These are phyloP conservation scores for Lathyrus aphaca DNA, from an alignment of 306 rosid species.

Conservation along the genomic window DNA sequence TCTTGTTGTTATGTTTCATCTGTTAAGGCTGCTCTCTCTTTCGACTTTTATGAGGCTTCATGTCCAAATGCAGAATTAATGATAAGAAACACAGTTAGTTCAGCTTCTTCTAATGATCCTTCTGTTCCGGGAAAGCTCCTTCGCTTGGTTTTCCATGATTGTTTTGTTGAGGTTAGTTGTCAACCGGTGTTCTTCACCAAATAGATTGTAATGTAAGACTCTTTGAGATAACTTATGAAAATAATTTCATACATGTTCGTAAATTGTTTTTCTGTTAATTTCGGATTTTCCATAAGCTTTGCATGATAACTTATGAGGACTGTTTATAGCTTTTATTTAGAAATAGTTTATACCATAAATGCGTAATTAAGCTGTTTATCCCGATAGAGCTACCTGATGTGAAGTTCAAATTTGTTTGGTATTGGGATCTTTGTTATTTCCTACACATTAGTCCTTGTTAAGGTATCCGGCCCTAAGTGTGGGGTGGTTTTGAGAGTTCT, in stretches of 20 bases:
- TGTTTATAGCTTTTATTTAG: not conserved
- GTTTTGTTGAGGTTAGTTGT: conserved; percentile 84
- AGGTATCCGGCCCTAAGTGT: not conserved
- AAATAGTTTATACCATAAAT: not conserved
- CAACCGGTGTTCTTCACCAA: not conserved
- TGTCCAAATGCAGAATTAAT: conserved; percentile 81
- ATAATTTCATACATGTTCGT: not conserved
- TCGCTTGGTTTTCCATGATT: conserved; percentile 90
- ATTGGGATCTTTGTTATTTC: not conserved
- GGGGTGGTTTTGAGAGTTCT: not conserved
- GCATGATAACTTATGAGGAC: not conserved
- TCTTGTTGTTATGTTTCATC: conserved; percentile 35
- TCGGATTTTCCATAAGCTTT: not conserved
- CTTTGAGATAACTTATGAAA: not conserved
- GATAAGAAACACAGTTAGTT: conserved; percentile 60
- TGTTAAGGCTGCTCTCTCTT: conserved; percentile 58
- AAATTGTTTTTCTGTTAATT: no score
- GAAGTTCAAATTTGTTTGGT: conserved; percentile 14
- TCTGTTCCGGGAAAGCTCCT: conserved; percentile 89
- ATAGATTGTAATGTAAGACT: not conserved
- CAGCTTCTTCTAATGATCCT: conserved; percentile 71
- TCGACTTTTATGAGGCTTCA: conserved; percentile 66
- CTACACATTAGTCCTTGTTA: not conserved
- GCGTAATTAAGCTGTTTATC: not conserved
- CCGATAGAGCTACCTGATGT: not conserved